Conservation (phyloP, 2,329 filamentous ascomycete genomes). For the Madurella mycetomatis region DNA sequence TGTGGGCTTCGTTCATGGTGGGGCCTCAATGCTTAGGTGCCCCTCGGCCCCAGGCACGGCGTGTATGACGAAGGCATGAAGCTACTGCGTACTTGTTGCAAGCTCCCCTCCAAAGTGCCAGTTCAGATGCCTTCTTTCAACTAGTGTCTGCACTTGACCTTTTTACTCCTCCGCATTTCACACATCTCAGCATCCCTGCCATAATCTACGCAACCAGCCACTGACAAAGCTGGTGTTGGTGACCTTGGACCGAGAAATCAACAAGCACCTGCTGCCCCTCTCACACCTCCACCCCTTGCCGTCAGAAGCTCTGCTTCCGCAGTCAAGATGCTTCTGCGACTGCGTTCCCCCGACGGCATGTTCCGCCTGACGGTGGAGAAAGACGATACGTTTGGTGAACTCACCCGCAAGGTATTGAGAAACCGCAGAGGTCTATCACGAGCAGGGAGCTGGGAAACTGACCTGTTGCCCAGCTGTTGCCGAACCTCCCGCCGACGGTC, state of each 20-base stretch:
- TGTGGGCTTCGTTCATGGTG: too few relatives aligned
- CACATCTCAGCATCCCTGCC: too few relatives aligned
- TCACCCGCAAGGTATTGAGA: conserved; percentile 47
- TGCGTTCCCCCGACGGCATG: conserved; percentile 90
- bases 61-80: conserved; percentile 22
- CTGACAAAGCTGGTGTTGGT: too few relatives aligned
- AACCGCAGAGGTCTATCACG: too few relatives aligned
- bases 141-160: too few relatives aligned
- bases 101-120: neutral
- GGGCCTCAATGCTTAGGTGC: too few relatives aligned
- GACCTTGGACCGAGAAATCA: neutral
- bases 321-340: conserved; percentile 70
- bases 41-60: conserved; percentile 17
- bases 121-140: neutral
- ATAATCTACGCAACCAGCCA: too few relatives aligned
- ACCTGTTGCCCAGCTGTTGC: conserved; percentile 44
- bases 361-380: conserved; percentile 76
- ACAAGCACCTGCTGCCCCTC: neutral
- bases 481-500: conserved; percentile 57
- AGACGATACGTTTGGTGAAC: conserved; percentile 64
- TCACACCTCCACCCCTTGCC: neutral
- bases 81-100: neutral
- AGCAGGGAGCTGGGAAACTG: neutral
- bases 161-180: too few relatives aligned
- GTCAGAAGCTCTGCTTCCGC: neutral